Evolutionary conservation across 208 protist genomes (phyloP).

Genomic region (Histomonas meleagridis): DNA sequence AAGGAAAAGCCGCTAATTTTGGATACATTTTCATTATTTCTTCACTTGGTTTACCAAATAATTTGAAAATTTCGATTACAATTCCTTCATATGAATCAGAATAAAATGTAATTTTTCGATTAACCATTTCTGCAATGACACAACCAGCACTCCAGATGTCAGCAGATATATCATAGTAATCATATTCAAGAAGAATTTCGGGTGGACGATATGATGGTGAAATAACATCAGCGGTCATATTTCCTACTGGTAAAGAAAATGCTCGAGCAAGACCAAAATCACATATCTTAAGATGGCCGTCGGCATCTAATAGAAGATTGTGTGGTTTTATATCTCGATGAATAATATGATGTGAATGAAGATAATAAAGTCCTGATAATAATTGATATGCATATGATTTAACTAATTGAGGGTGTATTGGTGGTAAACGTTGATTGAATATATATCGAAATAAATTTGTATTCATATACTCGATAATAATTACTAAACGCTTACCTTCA

Average conservation of each 20-base stretch:
- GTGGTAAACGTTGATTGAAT: neutral
- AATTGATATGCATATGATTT: neutral
- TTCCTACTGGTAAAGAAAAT: neutral
- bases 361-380: neutral
- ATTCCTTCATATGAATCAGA: neutral
- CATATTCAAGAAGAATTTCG: neutral
- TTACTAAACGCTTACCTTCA: neutral
- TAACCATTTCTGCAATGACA: neutral
- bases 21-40: too few relatives aligned
- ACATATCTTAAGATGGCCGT: neutral
- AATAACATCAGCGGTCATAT: neutral
- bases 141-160: constrained; percentile 23
- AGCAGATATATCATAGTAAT: neutral
- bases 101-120: neutral
- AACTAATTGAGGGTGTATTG: neutral
- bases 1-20: too few relatives aligned
- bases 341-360: neutral
- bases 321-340: constrained; percentile 11
- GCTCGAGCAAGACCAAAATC: constrained; percentile 8
- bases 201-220: neutral
- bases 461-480: neutral
- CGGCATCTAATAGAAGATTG: neutral
- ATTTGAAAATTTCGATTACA: neutral
- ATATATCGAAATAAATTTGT: neutral
- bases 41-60: neutral